Percentiles rank a stretch among this genome's conserved stretches.
Evolutionary conservation across 805 yeast species (phyloP).

Genomic region (Jamesozyma jinghongensis): DNA sequence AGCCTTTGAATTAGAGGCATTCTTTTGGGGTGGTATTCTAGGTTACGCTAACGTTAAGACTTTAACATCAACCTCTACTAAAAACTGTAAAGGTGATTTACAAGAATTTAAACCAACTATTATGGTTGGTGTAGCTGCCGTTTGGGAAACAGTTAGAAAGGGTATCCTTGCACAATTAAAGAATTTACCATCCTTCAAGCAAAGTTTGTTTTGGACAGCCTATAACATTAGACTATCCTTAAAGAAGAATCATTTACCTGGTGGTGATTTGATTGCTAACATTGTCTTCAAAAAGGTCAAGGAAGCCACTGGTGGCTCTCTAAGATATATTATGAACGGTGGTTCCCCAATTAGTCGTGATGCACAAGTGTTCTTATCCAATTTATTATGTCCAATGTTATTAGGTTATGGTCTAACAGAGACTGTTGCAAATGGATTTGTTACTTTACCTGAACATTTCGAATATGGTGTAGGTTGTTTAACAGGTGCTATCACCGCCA

Average conservation of each 20-base stretch:
- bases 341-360: constrained; percentile 85
- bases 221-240: constrained; percentile 60
- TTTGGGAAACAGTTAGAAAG: constrained; percentile 92
- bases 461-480: constrained; percentile 76
- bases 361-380: constrained; percentile 75
- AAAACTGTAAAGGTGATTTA: constrained; percentile 84
- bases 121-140: constrained; percentile 98
- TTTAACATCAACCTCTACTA: constrained; percentile 68
- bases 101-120: constrained; percentile 80
- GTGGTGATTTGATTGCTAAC: constrained; percentile 52
- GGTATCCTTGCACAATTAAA: constrained; percentile 74
- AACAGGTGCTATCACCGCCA: constrained; percentile 73
- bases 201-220: constrained; percentile 85
- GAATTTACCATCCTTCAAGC: constrained; percentile 55
- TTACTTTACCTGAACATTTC: constrained; percentile 54
- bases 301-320: constrained; percentile 90
- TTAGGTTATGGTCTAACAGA: constrained; percentile 96
- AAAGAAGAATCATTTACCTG: constrained; percentile 61
- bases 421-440: constrained; percentile 80
- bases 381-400: constrained; percentile 74
- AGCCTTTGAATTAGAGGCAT: constrained; percentile 66
- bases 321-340: constrained; percentile 71
- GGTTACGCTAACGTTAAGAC: constrained; percentile 95
- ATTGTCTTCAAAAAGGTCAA: constrained; percentile 79
- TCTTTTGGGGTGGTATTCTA: constrained; percentile 81